Conservation (phyloP, 2,329 filamentous ascomycete species). For the Nemania sp. region DNA sequence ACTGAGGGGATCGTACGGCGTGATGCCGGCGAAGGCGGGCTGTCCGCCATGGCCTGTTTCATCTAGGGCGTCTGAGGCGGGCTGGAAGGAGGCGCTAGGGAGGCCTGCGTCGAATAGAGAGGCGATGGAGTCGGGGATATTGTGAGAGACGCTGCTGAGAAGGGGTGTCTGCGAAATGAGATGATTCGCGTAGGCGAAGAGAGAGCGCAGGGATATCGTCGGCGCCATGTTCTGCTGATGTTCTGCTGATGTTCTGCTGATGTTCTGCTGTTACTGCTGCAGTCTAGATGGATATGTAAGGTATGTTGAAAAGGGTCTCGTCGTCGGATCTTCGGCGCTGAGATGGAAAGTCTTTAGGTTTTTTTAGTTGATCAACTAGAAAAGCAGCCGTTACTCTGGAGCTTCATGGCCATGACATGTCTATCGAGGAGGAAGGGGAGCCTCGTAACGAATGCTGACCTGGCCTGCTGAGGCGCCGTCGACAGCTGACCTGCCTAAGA, state of each 20-base stretch:
- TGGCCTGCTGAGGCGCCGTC: conserved; percentile 8
- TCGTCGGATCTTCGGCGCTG: background rate
- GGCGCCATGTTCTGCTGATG: conserved; percentile 31
- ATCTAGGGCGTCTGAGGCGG: conserved; percentile 16
- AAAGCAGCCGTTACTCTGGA: background rate
- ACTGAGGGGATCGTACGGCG: conserved; percentile 44
- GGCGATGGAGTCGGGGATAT: conserved; percentile 32
- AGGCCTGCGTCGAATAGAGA: conserved; percentile 20
- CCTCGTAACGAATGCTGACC: background rate
- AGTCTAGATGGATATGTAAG: no score
- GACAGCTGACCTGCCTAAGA: conserved; percentile 1
- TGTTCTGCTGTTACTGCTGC: background rate
- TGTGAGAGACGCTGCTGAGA: conserved; percentile 30
- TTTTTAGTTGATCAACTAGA: background rate
- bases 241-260: background rate
- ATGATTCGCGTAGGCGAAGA: conserved; percentile 42
- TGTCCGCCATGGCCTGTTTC: conserved; percentile 1
- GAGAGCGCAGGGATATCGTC: conserved; percentile 39
- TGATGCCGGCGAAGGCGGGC: conserved; percentile 26
- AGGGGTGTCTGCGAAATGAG: conserved; percentile 43
- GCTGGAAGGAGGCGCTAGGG: conserved; percentile 18
- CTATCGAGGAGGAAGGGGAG: background rate
- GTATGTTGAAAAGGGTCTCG: background rate
- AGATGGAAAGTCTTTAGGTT: no score
- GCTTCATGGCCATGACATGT: background rate